phyloP scores from a whole-genome alignment of 306 rosid genomes.

The Ziziphus jujuba region DNA sequence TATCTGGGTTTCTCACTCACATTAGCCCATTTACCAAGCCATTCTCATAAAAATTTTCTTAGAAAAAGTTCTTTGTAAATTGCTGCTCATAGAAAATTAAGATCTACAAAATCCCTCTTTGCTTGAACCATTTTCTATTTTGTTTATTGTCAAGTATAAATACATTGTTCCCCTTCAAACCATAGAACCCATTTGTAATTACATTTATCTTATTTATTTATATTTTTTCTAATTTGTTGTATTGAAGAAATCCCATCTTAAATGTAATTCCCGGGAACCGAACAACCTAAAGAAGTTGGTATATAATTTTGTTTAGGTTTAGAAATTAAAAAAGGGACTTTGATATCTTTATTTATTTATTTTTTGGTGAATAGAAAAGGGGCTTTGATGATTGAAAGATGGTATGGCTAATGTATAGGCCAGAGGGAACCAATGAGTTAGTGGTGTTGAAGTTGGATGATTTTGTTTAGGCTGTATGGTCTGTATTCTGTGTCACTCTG shows the following conservation, averaged over 20 bases:
- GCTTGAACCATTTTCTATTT: background rate
- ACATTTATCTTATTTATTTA: background rate
- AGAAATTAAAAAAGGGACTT: too few species aligned
- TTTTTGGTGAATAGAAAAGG: too few species aligned
- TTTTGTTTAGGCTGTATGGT: background rate
- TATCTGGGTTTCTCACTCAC: too few species aligned
- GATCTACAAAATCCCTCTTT: background rate
- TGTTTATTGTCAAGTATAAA: background rate
- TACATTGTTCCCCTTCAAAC: background rate
- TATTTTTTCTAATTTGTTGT: background rate
- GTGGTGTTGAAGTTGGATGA: background rate
- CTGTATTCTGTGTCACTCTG: too few species aligned
- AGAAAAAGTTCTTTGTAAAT: too few species aligned
- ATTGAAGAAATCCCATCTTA: background rate
- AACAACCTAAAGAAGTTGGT: background rate
- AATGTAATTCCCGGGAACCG: background rate
- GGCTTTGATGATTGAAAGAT: too few species aligned
- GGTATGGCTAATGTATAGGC: too few species aligned
- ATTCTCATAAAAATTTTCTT: too few species aligned
- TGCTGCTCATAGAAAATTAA: too few species aligned
- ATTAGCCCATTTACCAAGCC: too few species aligned
- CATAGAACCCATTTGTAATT: background rate
- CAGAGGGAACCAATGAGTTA: too few species aligned
- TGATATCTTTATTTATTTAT: too few species aligned
- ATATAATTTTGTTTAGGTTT: background rate